Evolutionary conservation across 1,284 basidiomycete genomes (phyloP).

Genomic region (Nidula niveotomentosa): DNA sequence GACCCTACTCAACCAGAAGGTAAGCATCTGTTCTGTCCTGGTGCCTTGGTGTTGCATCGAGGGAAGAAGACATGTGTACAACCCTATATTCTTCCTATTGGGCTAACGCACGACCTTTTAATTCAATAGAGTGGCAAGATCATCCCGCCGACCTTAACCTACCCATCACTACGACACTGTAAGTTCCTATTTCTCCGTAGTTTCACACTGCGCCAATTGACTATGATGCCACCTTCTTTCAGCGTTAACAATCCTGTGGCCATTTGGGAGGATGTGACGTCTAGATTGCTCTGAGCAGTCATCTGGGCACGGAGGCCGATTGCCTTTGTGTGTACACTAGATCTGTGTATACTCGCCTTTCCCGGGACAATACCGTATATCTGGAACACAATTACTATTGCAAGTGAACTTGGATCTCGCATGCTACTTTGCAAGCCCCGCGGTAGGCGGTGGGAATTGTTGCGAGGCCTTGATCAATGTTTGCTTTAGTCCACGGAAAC

Average conservation of each 20-base stretch:
- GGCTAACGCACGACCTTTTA: slow-evolving; percentile 2
- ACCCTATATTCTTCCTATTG: not conserved
- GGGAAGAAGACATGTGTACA: not conserved
- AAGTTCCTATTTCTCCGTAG: slow-evolving; percentile 16
- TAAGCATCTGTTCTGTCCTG: slow-evolving; percentile 17
- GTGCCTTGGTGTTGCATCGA: not conserved
- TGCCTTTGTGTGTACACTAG: not conserved
- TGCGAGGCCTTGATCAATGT: not conserved
- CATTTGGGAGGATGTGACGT: slow-evolving; percentile 28
- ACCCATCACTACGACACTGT: slow-evolving; percentile 48
- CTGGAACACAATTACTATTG: not conserved
- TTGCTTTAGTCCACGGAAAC: not conserved
- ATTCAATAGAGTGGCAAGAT: slow-evolving; percentile 54
- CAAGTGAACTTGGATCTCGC: not conserved
- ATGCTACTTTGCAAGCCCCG: not conserved
- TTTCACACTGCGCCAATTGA: slow-evolving; percentile 5
- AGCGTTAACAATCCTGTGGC: slow-evolving; percentile 33
- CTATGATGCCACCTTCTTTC: slow-evolving; percentile 3
- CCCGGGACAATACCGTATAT: not conserved
- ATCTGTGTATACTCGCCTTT: not conserved
- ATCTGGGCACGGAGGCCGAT: not conserved
- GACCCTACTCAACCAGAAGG: slow-evolving; percentile 56
- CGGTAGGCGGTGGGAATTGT: not conserved
- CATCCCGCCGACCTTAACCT: slow-evolving; percentile 55
- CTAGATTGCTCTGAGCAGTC: slow-evolving; percentile 14